Evolutionary conservation across 2,329 filamentous ascomycete species (phyloP).

Genomic region (Byssochlamys sp.): DNA sequence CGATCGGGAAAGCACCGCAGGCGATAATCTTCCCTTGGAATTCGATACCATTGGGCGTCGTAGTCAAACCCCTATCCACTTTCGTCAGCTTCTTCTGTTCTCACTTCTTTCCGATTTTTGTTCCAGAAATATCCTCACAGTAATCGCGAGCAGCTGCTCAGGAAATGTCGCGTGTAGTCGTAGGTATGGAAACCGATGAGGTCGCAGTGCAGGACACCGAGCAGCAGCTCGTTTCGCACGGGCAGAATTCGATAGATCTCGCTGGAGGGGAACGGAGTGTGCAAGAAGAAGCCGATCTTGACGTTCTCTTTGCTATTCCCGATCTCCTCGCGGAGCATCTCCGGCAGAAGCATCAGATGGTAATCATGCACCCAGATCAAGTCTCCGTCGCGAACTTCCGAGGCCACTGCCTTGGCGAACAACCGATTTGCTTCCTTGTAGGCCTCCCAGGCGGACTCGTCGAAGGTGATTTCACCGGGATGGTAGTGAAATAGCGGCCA

Average conservation of each 20-base stretch:
- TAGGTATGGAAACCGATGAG: constrained; percentile 94
- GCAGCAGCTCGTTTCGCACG: constrained; percentile 73
- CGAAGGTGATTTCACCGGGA: constrained; percentile 90
- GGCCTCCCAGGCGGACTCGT: constrained; percentile 81
- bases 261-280: constrained; percentile 87
- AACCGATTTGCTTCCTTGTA: constrained; percentile 83
- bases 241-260: constrained; percentile 92
- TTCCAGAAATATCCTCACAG: constrained; percentile 42
- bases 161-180: constrained; percentile 87
- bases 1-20: constrained; percentile 86
- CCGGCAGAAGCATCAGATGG: constrained; percentile 84
- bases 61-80: constrained; percentile 38
- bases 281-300: constrained; percentile 92
- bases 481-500: constrained; percentile 98
- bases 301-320: constrained; percentile 70
- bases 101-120: neutral
- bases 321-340: constrained; percentile 83
- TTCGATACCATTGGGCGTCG: constrained; percentile 81
- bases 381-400: constrained; percentile 79
- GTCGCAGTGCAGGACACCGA: constrained; percentile 79
- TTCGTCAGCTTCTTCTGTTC: neutral
- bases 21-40: constrained; percentile 75
- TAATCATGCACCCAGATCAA: constrained; percentile 95
- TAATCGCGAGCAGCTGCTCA: constrained; percentile 85
- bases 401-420: constrained; percentile 75